Percentiles rank a stretch among this genome's conserved stretches.
Conservation (phyloP, 1,139 yeast species). For the Saccharomyces pastorianus region DNA sequence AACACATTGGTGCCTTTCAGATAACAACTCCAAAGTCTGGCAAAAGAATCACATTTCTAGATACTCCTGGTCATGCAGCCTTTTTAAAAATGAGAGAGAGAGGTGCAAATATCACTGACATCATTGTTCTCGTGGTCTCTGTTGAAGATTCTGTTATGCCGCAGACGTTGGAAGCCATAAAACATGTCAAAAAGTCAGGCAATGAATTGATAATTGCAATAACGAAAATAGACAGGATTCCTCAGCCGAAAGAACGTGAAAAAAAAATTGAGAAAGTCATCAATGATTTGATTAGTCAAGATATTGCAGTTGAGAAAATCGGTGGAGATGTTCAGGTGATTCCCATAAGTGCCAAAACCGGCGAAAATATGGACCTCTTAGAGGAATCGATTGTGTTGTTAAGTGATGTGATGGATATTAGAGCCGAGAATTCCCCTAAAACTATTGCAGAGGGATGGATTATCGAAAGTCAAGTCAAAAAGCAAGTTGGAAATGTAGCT, state of each 20-base stretch:
- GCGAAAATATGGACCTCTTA: slow-evolving; percentile 74
- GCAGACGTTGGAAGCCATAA: slow-evolving; percentile 91
- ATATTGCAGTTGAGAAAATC: slow-evolving; percentile 78
- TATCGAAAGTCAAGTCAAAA: slow-evolving; percentile 74
- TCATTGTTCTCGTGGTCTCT: slow-evolving; percentile 86
- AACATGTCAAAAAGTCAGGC: slow-evolving; percentile 70
- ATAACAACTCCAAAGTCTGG: slow-evolving; percentile 69
- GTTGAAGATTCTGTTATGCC: slow-evolving; percentile 98
- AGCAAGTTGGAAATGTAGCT: slow-evolving; percentile 81
- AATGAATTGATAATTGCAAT: slow-evolving; percentile 87
- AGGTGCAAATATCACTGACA: slow-evolving; percentile 91
- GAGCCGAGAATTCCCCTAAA: slow-evolving; percentile 49
- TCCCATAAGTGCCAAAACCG: slow-evolving; percentile 79
- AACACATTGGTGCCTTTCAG: slow-evolving; percentile 95
- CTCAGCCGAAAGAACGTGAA: slow-evolving; percentile 44
- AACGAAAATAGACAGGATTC: slow-evolving; percentile 81
- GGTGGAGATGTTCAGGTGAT: slow-evolving; percentile 96
- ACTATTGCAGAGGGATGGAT: slow-evolving; percentile 78
- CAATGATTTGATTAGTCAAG: slow-evolving; percentile 68
- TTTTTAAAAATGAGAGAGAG: slow-evolving; percentile 93
- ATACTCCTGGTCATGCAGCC: slow-evolving; percentile 98
- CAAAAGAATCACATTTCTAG: slow-evolving; percentile 76
- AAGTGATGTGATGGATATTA: slow-evolving; percentile 74
- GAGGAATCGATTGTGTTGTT: slow-evolving; percentile 84
- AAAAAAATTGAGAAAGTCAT: slow-evolving; percentile 46